Evolutionary conservation across 2,329 filamentous ascomycete genomes (phyloP).

Genomic region (Cytospora leucostoma): DNA sequence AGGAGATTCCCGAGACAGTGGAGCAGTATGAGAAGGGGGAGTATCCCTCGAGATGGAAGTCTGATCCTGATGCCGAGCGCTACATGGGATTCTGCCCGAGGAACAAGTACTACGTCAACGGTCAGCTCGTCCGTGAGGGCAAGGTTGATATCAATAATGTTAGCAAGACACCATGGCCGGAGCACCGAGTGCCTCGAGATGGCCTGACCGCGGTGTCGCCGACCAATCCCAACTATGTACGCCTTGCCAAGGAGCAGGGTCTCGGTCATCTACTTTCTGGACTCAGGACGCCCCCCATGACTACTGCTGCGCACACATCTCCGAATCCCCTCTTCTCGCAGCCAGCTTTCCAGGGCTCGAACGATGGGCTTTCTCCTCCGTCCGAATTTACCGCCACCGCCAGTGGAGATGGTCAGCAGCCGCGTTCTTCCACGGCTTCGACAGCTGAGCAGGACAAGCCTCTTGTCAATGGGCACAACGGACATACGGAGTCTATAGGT

Average conservation of each 20-base stretch:
- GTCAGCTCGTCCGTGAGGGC: conserved; percentile 54
- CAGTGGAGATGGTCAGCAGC: conserved; percentile 28
- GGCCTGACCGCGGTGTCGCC: conserved; percentile 55
- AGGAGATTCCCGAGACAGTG: conserved; percentile 58
- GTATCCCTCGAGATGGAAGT: conserved; percentile 57
- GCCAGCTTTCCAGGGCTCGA: conserved; percentile 27
- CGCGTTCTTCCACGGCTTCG: conserved; percentile 25
- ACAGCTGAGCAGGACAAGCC: conserved; percentile 24
- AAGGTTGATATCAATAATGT: conserved; percentile 48
- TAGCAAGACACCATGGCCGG: conserved; percentile 57
- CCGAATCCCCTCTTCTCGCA: conserved; percentile 39
- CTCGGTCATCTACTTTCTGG: conserved; percentile 54
- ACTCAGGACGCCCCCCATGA: conserved; percentile 45
- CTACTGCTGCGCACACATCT: conserved; percentile 52
- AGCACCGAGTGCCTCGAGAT: conserved; percentile 56
- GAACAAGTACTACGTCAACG: conserved; percentile 61
- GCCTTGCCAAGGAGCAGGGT: conserved; percentile 59
- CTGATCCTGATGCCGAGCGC: conserved; percentile 56
- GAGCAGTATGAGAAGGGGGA: conserved; percentile 45
- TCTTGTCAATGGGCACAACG: conserved; percentile 21
- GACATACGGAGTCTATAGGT: conserved; percentile 6
- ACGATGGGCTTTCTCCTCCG: conserved; percentile 36
- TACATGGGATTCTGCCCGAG: conserved; percentile 57
- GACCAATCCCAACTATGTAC: conserved; percentile 58
- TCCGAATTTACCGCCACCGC: conserved; percentile 26